Base-by-base conservation (phyloP, 1,284 basidiomycete species). In the Trichosporon sp. region DNA sequence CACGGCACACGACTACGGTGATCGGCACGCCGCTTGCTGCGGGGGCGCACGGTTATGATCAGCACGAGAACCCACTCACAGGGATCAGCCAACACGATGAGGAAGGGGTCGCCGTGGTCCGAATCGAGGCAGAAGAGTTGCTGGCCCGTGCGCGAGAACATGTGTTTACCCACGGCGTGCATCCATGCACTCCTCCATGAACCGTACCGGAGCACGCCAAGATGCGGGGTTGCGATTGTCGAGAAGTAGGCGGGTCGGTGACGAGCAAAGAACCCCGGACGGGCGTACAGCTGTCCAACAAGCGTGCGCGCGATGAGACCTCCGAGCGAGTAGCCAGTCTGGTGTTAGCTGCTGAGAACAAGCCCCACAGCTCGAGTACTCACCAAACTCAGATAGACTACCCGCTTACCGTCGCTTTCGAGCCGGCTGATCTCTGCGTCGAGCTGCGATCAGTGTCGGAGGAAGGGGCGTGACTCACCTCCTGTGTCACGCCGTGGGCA, bases 21-120 rank as follows among this genome's bases (percentile, higher is more conserved):
- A 31, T 31, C 26, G 54, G 14, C 54, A 11, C 19, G 46, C 16
- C 14, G 19, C 46, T 48, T n/a, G 46, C 46, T 19, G 46, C 46
- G 46, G 46, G 35, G 46, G 46, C 46, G 46, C 46, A 48, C 46
- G 46, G 46, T 12, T 16, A 48, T 12, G 19, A 40, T 40, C 38
- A 40, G 38, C 38, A 10, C 7, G 4, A 3, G 4, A 32, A 8
- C 12, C 1, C 26, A 83, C 88, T 74, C 75, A 91, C 92, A 86
- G 75, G 92, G 91, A 84, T 96, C 92, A 1, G 92, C 90, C 89
- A 96, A 91, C 67, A 93, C 88, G 70, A 92, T 89, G n/a, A 96
- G 79, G 8, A 96, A 80, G 7, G 91, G 88, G 69, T 90, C 85
- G 1, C 90, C 68, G 2, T 31, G n/a, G 8, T 91, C 94, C 72